A percentile compares a stretch with the other conserved stretches of the same genome.
phyloP scores from a whole-genome alignment of 2,329 filamentous ascomycete genomes.

The Trichophyton schoenleinii region DNA sequence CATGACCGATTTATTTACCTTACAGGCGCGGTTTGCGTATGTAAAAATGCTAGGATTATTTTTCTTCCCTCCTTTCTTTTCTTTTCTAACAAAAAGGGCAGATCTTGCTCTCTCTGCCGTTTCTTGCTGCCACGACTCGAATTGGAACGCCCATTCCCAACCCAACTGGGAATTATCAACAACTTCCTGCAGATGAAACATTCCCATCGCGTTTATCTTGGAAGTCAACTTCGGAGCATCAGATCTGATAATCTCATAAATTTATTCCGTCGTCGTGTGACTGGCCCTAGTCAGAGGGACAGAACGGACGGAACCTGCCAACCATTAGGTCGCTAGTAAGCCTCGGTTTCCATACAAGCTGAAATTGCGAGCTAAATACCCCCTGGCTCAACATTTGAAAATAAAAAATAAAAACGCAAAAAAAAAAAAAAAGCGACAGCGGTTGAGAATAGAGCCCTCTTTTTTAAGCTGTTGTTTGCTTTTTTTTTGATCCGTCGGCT shows the following conservation, averaged over 20 bases:
- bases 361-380: not conserved
- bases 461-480: not conserved
- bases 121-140: not conserved
- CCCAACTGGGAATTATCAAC: not conserved
- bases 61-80: no score
- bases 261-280: conserved; percentile 4
- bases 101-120: not conserved
- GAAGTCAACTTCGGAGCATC: not conserved
- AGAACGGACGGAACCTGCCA: not conserved
- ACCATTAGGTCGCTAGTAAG: not conserved
- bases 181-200: not conserved
- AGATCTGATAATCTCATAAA: not conserved
- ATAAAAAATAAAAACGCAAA: not conserved
- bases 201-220: not conserved
- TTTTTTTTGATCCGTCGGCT: conserved; percentile 3
- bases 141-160: not conserved
- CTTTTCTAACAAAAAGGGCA: not conserved
- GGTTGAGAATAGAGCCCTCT: not conserved
- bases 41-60: not conserved
- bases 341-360: not conserved
- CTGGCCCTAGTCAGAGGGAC: not conserved
- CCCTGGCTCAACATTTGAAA: not conserved
- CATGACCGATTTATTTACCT: not conserved
- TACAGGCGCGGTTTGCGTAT: not conserved
- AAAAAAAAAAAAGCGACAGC: not conserved